These are phyloP conservation scores for Hyphopichia pseudoburtonii DNA, from an alignment of 1,139 yeast species.

Conservation along the genomic window DNA sequence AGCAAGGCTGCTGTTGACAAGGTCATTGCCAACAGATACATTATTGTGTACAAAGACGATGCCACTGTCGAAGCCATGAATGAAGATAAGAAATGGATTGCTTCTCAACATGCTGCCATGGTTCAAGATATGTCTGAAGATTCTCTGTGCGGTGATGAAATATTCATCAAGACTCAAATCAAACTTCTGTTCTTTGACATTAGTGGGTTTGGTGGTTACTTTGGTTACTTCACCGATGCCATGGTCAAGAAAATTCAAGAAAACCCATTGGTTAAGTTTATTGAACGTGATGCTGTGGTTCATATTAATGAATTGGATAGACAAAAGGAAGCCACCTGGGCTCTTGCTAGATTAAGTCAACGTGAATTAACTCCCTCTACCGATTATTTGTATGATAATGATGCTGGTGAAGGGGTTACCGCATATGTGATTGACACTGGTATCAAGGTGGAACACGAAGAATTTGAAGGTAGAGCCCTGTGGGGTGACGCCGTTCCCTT, in stretches of 20 bases:
- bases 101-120: slow-evolving; percentile 7
- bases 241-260: slow-evolving; percentile 25
- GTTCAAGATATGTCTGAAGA: slow-evolving; percentile 9
- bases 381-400: slow-evolving; percentile 34
- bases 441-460: slow-evolving; percentile 38
- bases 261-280: slow-evolving; percentile 31
- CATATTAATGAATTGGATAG: slow-evolving; percentile 33
- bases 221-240: slow-evolving; percentile 31
- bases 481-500: slow-evolving; percentile 44
- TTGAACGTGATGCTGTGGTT: slow-evolving; percentile 37
- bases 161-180: background rate
- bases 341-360: slow-evolving; percentile 37
- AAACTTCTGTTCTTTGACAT: slow-evolving; percentile 20
- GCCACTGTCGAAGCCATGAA: slow-evolving; percentile 16
- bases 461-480: slow-evolving; percentile 42
- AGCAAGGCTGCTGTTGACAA: background rate
- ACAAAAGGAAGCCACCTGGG: slow-evolving; percentile 45
- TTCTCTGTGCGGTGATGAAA: slow-evolving; percentile 11
- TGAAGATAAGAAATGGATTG: slow-evolving; percentile 15
- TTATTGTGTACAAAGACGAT: slow-evolving; percentile 35
- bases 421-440: slow-evolving; percentile 48
- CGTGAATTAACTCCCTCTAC: slow-evolving; percentile 51
- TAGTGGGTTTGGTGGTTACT: slow-evolving; percentile 29
- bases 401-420: slow-evolving; percentile 45
- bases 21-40: slow-evolving; percentile 22